Percentiles rank a stretch among this genome's conserved stretches.
Conservation (phyloP, 805 yeast genomes). For the Candida hispaniensis region DNA sequence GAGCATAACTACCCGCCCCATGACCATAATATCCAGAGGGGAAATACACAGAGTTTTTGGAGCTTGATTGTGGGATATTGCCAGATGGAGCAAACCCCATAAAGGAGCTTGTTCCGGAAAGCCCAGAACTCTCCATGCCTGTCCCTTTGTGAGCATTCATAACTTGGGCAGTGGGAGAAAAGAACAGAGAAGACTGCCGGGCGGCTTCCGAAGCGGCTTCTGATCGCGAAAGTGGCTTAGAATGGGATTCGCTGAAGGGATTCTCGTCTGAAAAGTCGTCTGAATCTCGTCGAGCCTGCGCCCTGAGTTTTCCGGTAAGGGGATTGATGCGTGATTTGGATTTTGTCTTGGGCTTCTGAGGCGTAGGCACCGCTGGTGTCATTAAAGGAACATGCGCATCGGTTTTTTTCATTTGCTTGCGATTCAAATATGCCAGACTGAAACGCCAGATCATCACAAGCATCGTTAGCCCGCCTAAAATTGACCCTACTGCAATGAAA, state of each 20-base stretch:
- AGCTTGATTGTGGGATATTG: too few species aligned
- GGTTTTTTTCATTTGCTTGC: constrained; percentile 41
- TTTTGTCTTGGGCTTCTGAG: constrained; percentile 9
- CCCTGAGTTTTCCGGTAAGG: too few species aligned
- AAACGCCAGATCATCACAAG: constrained; percentile 44
- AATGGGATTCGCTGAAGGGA: constrained; percentile 14
- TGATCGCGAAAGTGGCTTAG: constrained; percentile 9
- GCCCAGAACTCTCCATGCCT: constrained; percentile 10
- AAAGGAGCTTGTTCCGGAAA: constrained; percentile 13
- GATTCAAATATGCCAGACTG: constrained; percentile 37
- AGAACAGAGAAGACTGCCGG: constrained; percentile 36
- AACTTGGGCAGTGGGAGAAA: constrained; percentile 73
- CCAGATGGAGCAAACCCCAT: constrained; percentile 13
- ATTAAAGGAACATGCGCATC: constrained; percentile 21
- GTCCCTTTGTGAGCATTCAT: constrained; percentile 35
- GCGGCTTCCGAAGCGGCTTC: constrained; percentile 17
- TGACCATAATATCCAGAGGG: constrained; percentile 26
- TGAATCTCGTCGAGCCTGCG: too few species aligned
- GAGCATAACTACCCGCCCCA: constrained; percentile 7
- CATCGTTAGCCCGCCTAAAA: constrained; percentile 48
- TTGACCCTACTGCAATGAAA: constrained; percentile 68
- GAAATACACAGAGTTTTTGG: constrained; percentile 22
- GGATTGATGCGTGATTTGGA: constrained; percentile 3
- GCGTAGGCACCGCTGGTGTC: constrained; percentile 5
- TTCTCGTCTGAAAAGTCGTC: constrained; percentile 7